Evolutionary conservation across 192 early-diverging fungal genomes (phyloP), one percentile per base, ranked within the genome.

Genomic region (Coemansia sp.): DNA sequence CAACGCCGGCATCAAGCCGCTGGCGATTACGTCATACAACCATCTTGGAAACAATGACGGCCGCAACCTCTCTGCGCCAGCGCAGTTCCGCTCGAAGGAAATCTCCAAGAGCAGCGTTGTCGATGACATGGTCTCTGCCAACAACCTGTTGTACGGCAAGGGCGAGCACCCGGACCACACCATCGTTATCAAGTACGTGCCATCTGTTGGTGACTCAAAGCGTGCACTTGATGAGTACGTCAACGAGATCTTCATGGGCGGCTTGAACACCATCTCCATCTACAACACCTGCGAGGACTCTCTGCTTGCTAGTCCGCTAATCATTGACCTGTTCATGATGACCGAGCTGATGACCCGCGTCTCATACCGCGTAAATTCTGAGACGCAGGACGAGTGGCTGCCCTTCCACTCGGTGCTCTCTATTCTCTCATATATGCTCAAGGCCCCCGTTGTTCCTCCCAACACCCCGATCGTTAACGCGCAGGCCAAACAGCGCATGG

Each of bases 231-330:
- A 98, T 84, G 96, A 98, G 82, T 98, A 98, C 68, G 91, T 93
- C 56, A 92, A 88, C 67, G 96, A 98, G 84, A 98, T 98, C 71
- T 98, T 98, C 71, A 98, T 98, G 96, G 93, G 93, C 44, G 97
- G 97, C 38, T 90, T 92, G 71, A 92, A 91, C 85, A 95, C 94
- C 62, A 93, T 99, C 75, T 97, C 97, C 55, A 71, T 96, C 72
- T 97, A 96, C 88, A 99, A 99, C 83, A 93, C 94, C 25, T 99
- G 97, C 83, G 97, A 99, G 84, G 97, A 99, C 78, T 97, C 95
- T 49, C 89, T 99, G 62, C 87, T 99, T 62, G 97, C 97, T 56
- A 92, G 93, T 55, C 97, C 97, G 47, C 83, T 99, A 47, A 99
- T 99, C 83, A 86, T 99, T 72, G 97, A 99, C 68, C 82, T 99